Evolutionary conservation across 2,329 filamentous ascomycete genomes (phyloP).

Genomic region (Chaetomium olivaceum): DNA sequence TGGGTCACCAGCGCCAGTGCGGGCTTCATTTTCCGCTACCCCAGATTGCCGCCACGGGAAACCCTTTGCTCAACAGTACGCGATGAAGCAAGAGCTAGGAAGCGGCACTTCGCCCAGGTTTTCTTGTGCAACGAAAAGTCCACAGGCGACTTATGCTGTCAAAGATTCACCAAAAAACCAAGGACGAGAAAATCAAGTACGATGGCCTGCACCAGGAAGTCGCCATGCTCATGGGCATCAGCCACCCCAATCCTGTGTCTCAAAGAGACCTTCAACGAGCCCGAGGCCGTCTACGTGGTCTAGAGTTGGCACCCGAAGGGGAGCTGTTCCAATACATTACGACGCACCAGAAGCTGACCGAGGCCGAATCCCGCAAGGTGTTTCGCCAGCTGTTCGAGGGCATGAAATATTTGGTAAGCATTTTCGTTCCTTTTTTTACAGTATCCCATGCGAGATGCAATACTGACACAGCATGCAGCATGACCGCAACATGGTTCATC

Average conservation of each 20-base stretch:
- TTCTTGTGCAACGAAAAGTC: slow-evolving; percentile 70
- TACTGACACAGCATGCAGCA: slow-evolving; percentile 60
- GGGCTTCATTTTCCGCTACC: slow-evolving; percentile 90
- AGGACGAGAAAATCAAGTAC: slow-evolving; percentile 79
- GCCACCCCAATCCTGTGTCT: slow-evolving; percentile 92
- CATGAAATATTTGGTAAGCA: slow-evolving; percentile 85
- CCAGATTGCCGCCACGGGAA: slow-evolving; percentile 71
- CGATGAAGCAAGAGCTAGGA: slow-evolving; percentile 52
- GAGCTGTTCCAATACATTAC: slow-evolving; percentile 97
- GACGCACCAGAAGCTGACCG: slow-evolving; percentile 82
- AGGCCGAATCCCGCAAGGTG: slow-evolving; percentile 80
- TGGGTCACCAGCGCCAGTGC: slow-evolving; percentile 70
- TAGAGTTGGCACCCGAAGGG: slow-evolving; percentile 88
- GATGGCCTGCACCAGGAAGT: slow-evolving; percentile 94
- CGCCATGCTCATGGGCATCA: slow-evolving; percentile 94
- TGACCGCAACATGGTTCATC: slow-evolving; percentile 94
- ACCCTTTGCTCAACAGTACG: slow-evolving; percentile 84
- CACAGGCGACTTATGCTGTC: slow-evolving; percentile 81
- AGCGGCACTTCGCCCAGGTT: slow-evolving; percentile 34
- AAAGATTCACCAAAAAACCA: slow-evolving; percentile 89
- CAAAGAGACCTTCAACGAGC: slow-evolving; percentile 93
- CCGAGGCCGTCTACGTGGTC: slow-evolving; percentile 86
- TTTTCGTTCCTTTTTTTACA: neutral
- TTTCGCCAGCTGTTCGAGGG: slow-evolving; percentile 92
- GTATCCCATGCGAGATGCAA: neutral